Conservation (phyloP, 2,329 filamentous ascomycete species). For the Gremmenia infestans region DNA sequence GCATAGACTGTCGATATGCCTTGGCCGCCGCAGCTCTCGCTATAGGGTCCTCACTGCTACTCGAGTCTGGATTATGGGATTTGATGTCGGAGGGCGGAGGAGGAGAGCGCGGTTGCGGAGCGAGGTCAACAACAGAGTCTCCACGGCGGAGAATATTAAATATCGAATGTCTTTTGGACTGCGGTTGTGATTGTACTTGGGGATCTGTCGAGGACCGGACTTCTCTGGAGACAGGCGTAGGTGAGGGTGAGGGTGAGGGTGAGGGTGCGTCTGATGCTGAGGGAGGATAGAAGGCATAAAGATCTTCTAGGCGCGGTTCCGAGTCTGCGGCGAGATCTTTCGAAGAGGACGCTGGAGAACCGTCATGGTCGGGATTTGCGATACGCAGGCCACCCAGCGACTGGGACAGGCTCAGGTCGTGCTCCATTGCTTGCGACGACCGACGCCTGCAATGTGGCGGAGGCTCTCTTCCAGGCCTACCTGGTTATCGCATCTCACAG, state of each 20-base stretch:
- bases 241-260: constrained; percentile 9
- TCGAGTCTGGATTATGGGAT: constrained; percentile 22
- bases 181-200: constrained; percentile 5
- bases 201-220: constrained; percentile 26
- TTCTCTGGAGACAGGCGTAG: constrained; percentile 22
- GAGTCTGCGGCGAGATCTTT: constrained; percentile 25
- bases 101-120: constrained; percentile 16
- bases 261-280: not conserved
- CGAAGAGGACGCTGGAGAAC: constrained; percentile 22
- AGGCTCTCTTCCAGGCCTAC: not conserved
- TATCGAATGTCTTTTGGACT: constrained; percentile 31
- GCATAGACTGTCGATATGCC: constrained; percentile 39
- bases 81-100: constrained; percentile 19
- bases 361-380: constrained; percentile 80
- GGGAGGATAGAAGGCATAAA: constrained; percentile 3
- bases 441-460: constrained; percentile 6
- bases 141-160: constrained; percentile 33
- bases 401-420: constrained; percentile 86
- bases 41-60: constrained; percentile 29
- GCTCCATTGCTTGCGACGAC: constrained; percentile 66
- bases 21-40: constrained; percentile 25
- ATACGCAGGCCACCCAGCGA: constrained; percentile 92
- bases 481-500: constrained; percentile 14
- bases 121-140: constrained; percentile 19
- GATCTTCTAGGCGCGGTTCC: constrained; percentile 8